Evolutionary conservation across 768 basidiomycete genomes (phyloP).

Genomic region (Mycena albidolilacea): DNA sequence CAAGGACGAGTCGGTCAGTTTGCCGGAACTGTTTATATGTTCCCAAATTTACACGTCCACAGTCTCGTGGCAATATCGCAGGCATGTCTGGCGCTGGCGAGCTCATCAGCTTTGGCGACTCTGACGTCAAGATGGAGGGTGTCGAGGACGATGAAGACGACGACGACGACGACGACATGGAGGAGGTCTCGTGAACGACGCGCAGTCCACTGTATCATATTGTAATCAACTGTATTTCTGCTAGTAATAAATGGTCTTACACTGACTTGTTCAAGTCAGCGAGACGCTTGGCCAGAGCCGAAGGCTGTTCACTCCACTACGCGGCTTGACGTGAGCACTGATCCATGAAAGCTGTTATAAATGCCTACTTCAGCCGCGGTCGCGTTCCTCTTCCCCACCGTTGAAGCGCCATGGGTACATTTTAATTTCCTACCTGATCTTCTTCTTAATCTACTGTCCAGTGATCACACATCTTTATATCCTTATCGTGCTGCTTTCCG

Average conservation of each 20-base stretch:
- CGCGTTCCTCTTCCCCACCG: too few relatives aligned
- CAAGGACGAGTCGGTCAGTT: constrained; percentile 70
- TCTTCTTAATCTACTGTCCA: not conserved
- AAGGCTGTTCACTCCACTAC: too few relatives aligned
- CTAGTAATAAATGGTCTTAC: not conserved
- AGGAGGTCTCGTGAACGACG: constrained; percentile 60
- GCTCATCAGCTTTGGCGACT: constrained; percentile 36
- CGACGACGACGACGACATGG: constrained; percentile 70
- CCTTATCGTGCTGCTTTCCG: not conserved
- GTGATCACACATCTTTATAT: not conserved
- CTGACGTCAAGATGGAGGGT: constrained; percentile 66
- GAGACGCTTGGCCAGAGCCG: too few relatives aligned
- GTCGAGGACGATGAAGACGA: constrained; percentile 70
- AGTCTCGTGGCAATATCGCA: constrained; percentile 55
- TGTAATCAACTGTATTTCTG: constrained; percentile 22
- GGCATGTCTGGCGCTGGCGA: constrained; percentile 52
- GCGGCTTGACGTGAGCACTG: too few relatives aligned
- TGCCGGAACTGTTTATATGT: not conserved
- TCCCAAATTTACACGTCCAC: not conserved
- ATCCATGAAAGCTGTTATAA: too few relatives aligned
- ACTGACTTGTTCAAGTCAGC: too few relatives aligned
- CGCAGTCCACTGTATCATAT: constrained; percentile 16
- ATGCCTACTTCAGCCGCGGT: too few relatives aligned
- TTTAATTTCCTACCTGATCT: too few relatives aligned
- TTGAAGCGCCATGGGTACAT: too few relatives aligned